phyloP scores from a whole-genome alignment of 2,329 filamentous ascomycete species.

The Tolypocladium sp. region DNA sequence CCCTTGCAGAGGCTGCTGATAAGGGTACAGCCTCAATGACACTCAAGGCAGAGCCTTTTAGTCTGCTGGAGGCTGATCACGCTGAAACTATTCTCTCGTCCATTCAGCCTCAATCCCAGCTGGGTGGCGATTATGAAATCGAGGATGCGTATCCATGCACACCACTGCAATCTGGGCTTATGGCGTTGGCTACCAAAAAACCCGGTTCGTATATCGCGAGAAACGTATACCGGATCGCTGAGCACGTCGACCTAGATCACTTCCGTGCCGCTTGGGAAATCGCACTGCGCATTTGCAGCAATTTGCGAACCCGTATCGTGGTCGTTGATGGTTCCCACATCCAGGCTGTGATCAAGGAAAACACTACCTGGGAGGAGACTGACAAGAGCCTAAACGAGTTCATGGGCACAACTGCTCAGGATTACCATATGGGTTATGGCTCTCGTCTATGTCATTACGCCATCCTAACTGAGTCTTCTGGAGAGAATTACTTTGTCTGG shows the following conservation, averaged over 20 bases:
- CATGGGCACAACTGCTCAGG: not conserved
- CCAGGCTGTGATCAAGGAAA: conserved; percentile 1
- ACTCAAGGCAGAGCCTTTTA: no score
- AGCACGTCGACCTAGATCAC: conserved; percentile 8
- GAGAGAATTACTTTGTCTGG: conserved; percentile 9
- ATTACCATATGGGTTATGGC: not conserved
- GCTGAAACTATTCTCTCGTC: no score
- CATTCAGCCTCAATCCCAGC: no score
- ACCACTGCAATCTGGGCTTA: conserved; percentile 27
- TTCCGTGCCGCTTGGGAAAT: conserved; percentile 19
- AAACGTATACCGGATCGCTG: conserved; percentile 10
- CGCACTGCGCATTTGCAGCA: not conserved
- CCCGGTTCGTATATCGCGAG: conserved; percentile 24
- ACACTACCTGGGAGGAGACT: not conserved
- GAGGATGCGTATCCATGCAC: conserved; percentile 29
- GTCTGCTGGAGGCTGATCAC: no score
- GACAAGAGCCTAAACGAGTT: not conserved
- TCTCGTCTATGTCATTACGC: not conserved
- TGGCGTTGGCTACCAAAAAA: conserved; percentile 20
- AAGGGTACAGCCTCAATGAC: no score
- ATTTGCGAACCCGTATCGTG: conserved; percentile 7
- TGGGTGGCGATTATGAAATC: no score
- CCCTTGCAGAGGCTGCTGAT: not conserved
- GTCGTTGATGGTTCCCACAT: not conserved
- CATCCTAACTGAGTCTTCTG: not conserved